Evolutionary conservation across 805 yeast genomes (phyloP).

Genomic region (Candida nonsorbophila): DNA sequence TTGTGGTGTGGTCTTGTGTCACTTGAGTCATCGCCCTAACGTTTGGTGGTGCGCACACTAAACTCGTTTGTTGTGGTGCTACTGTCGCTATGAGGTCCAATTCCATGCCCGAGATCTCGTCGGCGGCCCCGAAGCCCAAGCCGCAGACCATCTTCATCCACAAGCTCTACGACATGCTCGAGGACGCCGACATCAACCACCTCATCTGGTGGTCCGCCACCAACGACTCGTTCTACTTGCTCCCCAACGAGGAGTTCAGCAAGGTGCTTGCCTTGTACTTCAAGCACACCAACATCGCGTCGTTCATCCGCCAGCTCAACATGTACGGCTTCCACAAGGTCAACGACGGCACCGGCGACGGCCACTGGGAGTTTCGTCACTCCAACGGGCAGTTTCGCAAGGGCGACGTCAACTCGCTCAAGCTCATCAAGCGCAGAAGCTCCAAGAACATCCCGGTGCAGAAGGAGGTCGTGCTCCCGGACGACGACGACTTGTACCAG

Average conservation of each 20-base stretch:
- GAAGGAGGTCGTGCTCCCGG: slow-evolving; percentile 34
- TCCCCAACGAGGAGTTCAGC: slow-evolving; percentile 83
- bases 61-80: no score
- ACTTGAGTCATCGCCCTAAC: no score
- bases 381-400: slow-evolving; percentile 71
- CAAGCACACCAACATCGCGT: slow-evolving; percentile 41
- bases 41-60: no score
- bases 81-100: slow-evolving; percentile 8
- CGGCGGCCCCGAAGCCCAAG: slow-evolving; percentile 6
- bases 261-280: slow-evolving; percentile 58
- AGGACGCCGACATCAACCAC: slow-evolving; percentile 65
- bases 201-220: slow-evolving; percentile 81
- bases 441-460: slow-evolving; percentile 31
- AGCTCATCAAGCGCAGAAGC: slow-evolving; percentile 75
- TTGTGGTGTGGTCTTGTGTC: no score
- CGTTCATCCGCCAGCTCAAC: slow-evolving; percentile 38
- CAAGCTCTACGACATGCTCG: slow-evolving; percentile 86
- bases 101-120: slow-evolving; percentile 9
- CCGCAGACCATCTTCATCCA: slow-evolving; percentile 65
- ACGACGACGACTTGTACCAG: slow-evolving; percentile 12
- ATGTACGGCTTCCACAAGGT: slow-evolving; percentile 45
- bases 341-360: slow-evolving; percentile 28
- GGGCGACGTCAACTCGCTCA: slow-evolving; percentile 71
- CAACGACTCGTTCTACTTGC: slow-evolving; percentile 69
- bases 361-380: slow-evolving; percentile 84